A percentile compares a stretch with the other conserved stretches of the same genome.
These are phyloP conservation scores for Ophiocordyceps polyrhachis-furcata DNA, from an alignment of 2,329 filamentous ascomycete genomes.

Conservation along the genomic window DNA sequence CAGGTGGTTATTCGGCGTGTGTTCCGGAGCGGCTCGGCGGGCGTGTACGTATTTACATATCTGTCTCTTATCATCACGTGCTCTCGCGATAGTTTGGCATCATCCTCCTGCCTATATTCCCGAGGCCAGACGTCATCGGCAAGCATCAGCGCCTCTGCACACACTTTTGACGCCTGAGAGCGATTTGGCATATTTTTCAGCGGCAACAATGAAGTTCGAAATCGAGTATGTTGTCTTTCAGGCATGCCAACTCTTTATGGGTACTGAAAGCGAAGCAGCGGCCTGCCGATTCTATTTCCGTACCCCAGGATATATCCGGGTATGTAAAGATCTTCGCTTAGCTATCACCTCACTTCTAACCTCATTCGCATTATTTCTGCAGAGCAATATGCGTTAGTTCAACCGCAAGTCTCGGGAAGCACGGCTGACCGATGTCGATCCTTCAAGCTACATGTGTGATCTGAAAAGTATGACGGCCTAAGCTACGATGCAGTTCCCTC, in stretches of 20 bases:
- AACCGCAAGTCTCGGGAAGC: not conserved
- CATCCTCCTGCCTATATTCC: not conserved
- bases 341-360: not conserved
- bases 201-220: constrained; percentile 27
- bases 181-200: not conserved
- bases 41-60: too few relatives aligned
- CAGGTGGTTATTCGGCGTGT: too few relatives aligned
- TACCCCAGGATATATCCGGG: constrained; percentile 41
- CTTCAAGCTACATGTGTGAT: constrained; percentile 35
- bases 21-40: too few relatives aligned
- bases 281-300: constrained; percentile 37
- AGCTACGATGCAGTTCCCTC: not conserved
- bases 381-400: constrained; percentile 35
- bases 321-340: constrained; percentile 9
- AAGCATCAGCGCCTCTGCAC: not conserved
- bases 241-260: not conserved
- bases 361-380: not conserved
- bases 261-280: constrained; percentile 19
- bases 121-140: not conserved
- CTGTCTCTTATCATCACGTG: not conserved
- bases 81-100: not conserved
- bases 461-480: constrained; percentile 25
- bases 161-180: not conserved
- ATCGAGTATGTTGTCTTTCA: constrained; percentile 22
- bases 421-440: not conserved